Evolutionary conservation across 306 rosid species (phyloP).

Genomic region (Comarum palustre): DNA sequence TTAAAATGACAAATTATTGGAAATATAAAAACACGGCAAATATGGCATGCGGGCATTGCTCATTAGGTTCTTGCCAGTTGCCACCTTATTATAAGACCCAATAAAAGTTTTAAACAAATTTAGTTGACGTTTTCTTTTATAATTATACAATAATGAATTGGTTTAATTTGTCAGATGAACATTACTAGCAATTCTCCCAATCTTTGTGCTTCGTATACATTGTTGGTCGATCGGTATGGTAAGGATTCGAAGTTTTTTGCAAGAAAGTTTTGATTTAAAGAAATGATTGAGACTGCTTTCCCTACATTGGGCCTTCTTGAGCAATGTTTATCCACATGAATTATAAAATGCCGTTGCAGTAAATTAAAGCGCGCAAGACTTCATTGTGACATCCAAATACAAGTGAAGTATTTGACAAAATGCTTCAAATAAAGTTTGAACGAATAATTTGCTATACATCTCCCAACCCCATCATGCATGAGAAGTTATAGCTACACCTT

Average conservation of each 20-base stretch:
- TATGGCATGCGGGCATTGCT: background rate
- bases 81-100: background rate
- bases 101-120: background rate
- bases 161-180: background rate
- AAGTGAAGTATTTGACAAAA: too few species aligned
- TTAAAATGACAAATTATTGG: background rate
- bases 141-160: background rate
- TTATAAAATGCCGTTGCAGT: too few species aligned
- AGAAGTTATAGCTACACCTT: background rate
- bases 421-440: background rate
- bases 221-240: background rate
- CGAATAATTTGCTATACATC: background rate
- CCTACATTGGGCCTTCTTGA: too few species aligned
- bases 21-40: background rate
- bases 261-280: too few species aligned
- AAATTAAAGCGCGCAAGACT: too few species aligned
- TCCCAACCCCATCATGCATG: background rate
- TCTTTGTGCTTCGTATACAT: background rate
- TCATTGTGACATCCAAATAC: too few species aligned
- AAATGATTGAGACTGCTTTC: background rate
- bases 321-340: too few species aligned
- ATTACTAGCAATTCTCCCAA: background rate
- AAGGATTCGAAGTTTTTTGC: background rate
- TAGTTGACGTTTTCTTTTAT: background rate
- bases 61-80: constrained; percentile 6